phyloP scores from a whole-genome alignment of 129 eudicot genomes.

The Flaveria trinervia region DNA sequence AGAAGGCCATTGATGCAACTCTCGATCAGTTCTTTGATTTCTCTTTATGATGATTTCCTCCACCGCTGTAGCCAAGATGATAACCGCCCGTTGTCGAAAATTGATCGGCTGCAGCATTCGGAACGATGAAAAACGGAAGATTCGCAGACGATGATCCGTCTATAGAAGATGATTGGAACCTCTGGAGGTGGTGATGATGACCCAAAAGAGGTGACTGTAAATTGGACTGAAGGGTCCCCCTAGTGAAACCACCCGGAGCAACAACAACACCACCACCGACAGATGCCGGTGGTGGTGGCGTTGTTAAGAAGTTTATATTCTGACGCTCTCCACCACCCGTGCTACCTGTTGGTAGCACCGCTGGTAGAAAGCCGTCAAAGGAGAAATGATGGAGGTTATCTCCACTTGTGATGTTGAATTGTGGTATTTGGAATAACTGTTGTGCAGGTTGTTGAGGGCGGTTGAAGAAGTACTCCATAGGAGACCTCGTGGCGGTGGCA shows the following conservation, averaged over 20 bases:
- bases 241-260: constrained; percentile 74
- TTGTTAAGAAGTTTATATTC: constrained; percentile 61
- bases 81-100: constrained; percentile 48
- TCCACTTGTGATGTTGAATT: constrained; percentile 38
- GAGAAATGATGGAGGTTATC: constrained; percentile 60
- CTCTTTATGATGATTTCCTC: constrained; percentile 56
- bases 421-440: constrained; percentile 40
- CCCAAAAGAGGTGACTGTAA: constrained; percentile 40
- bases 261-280: constrained; percentile 45
- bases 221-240: constrained; percentile 99
- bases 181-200: constrained; percentile 55
- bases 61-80: constrained; percentile 72
- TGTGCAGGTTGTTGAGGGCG: constrained; percentile 30
- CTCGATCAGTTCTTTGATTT: constrained; percentile 63
- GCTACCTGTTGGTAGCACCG: no score
- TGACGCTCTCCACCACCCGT: constrained; percentile 11
- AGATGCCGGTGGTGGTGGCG: constrained; percentile 25
- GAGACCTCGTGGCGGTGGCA: constrained; percentile 26
- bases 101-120: constrained; percentile 41
- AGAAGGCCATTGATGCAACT: constrained; percentile 16
- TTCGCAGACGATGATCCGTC: constrained; percentile 52
- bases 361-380: constrained; percentile 36
- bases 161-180: constrained; percentile 47
- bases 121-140: constrained; percentile 57
- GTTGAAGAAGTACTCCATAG: constrained; percentile 56